A percentile compares a stretch with the other conserved stretches of the same genome.
Evolutionary conservation across 805 yeast genomes (phyloP).

Genomic region (Myxozyma mucilagina): DNA sequence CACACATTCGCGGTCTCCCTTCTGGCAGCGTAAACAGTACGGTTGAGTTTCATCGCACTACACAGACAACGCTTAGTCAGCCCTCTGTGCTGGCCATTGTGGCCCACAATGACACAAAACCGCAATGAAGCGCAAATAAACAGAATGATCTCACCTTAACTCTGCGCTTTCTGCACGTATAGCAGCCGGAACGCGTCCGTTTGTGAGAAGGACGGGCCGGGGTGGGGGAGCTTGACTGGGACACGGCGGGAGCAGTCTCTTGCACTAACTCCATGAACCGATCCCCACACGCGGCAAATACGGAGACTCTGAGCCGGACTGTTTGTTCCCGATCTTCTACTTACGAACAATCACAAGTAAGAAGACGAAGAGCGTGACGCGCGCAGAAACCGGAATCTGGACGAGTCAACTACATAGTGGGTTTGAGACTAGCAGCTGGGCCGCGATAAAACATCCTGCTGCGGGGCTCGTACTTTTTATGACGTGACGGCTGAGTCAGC

Average conservation of each 20-base stretch:
- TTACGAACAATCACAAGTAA: no score
- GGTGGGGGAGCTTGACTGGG: neutral
- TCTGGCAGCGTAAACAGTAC: constrained; percentile 21
- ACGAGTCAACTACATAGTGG: no score
- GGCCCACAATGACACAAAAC: no score
- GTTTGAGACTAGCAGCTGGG: no score
- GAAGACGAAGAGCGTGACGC: no score
- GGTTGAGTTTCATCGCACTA: constrained; percentile 31
- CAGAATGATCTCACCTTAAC: constrained; percentile 17
- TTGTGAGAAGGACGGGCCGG: constrained; percentile 11
- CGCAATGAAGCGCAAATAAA: neutral
- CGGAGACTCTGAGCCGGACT: no score
- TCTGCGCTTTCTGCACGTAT: constrained; percentile 28
- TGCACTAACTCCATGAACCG: neutral
- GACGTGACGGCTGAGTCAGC: neutral
- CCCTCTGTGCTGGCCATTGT: neutral
- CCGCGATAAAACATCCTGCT: neutral
- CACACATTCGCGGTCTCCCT: constrained; percentile 26
- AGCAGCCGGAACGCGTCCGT: constrained; percentile 30
- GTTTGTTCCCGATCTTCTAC: no score
- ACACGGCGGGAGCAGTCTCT: neutral
- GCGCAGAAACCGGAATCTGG: no score
- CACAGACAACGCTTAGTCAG: neutral
- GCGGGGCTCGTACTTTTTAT: neutral
- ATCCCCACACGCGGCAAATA: neutral